Conservation (phyloP, 1,284 basidiomycete species). For the Malassezia vespertilionis region DNA sequence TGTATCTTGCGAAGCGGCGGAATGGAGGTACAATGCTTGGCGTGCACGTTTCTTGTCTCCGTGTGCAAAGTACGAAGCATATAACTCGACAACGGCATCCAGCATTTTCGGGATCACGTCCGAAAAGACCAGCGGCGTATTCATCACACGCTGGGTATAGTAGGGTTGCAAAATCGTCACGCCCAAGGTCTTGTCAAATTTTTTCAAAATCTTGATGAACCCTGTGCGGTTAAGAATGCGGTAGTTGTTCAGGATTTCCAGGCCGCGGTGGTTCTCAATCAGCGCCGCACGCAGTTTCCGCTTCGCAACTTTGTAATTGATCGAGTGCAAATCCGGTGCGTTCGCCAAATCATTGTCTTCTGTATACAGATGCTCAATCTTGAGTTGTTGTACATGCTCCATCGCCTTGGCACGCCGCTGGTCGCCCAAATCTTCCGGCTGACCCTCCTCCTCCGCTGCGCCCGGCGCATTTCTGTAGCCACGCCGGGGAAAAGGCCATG, state of each 20-base stretch:
- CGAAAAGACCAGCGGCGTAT: constrained; percentile 51
- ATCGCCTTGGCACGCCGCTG: constrained; percentile 31
- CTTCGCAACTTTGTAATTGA: constrained; percentile 69
- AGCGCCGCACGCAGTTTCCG: constrained; percentile 70
- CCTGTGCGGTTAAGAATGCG: constrained; percentile 66
- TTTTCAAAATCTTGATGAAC: constrained; percentile 75
- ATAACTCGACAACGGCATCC: constrained; percentile 52
- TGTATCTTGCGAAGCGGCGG: too few species aligned
- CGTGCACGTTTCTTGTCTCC: constrained; percentile 74
- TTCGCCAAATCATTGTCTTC: constrained; percentile 24
- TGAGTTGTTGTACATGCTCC: constrained; percentile 23
- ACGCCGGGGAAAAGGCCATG: constrained; percentile 18
- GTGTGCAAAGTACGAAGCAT: constrained; percentile 52
- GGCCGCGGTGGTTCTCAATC: constrained; percentile 67
- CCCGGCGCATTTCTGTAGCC: constrained; percentile 6
- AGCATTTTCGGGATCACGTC: constrained; percentile 59
- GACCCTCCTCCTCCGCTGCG: neutral
- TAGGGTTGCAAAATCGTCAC: constrained; percentile 58
- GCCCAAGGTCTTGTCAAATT: constrained; percentile 76
- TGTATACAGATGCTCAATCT: constrained; percentile 21
- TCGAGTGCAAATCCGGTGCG: constrained; percentile 51
- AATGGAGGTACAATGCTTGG: constrained; percentile 58
- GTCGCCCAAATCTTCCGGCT: constrained; percentile 25
- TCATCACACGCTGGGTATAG: constrained; percentile 62
- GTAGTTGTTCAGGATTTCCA: constrained; percentile 69